Conservation (phyloP, 2,329 filamentous ascomycete genomes). For the Rugonectria rugulosa region DNA sequence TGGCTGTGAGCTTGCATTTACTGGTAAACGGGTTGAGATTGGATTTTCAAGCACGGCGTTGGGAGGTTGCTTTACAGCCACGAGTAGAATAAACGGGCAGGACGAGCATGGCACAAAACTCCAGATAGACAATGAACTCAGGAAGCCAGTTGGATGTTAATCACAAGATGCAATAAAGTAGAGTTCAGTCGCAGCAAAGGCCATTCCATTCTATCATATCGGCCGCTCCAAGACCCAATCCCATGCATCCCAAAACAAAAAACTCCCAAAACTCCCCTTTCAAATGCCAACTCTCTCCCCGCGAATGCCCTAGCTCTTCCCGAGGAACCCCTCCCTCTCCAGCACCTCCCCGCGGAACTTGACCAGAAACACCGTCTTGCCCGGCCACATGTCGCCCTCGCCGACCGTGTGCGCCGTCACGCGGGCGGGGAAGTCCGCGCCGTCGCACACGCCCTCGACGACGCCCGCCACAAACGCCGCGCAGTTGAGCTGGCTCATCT, state of each 20-base stretch:
- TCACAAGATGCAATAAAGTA: not conserved
- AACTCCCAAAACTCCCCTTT: constrained; percentile 2
- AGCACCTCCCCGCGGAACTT: constrained; percentile 92
- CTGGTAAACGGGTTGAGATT: too few relatives aligned
- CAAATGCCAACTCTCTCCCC: not conserved
- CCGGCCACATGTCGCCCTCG: constrained; percentile 88
- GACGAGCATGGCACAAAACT: not conserved
- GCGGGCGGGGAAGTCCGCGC: constrained; percentile 84
- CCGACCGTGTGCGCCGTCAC: constrained; percentile 87
- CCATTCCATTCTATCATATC: constrained; percentile 8
- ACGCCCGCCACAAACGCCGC: constrained; percentile 95
- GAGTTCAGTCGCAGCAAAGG: not conserved
- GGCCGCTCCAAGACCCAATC: not conserved
- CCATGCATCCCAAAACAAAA: constrained; percentile 26
- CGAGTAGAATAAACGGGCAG: not conserved
- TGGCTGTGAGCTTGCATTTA: not conserved
- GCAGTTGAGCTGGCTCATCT: constrained; percentile 97
- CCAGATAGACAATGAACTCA: not conserved
- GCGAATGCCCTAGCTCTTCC: constrained; percentile 54
- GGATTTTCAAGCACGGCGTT: not conserved
- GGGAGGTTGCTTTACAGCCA: not conserved
- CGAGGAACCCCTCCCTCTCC: constrained; percentile 86
- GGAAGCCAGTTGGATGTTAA: not conserved
- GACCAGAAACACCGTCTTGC: constrained; percentile 93
- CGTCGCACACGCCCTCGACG: constrained; percentile 94